phyloP scores from a whole-genome alignment of 805 yeast species.

The Saturnispora besseyi region DNA sequence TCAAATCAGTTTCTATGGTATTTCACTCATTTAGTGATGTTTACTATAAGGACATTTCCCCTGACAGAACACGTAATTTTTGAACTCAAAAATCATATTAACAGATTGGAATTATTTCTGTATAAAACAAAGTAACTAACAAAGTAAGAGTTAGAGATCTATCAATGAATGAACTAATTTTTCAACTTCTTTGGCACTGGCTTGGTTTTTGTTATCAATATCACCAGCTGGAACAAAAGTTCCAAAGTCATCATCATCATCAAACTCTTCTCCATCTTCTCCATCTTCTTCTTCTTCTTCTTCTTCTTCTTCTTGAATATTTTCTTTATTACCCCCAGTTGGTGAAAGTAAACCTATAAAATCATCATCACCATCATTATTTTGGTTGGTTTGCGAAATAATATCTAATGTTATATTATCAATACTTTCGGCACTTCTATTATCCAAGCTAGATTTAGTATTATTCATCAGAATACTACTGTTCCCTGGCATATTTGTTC shows the following conservation, averaged over 20 bases:
- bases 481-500: not conserved
- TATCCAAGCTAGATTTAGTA: conserved; percentile 4
- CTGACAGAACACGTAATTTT: too few relatives aligned
- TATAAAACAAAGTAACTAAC: not conserved
- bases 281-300: conserved; percentile 1
- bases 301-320: not conserved
- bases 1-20: too few relatives aligned
- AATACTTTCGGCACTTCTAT: conserved; percentile 12
- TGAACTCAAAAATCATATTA: too few relatives aligned
- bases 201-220: conserved; percentile 11
- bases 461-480: conserved; percentile 1
- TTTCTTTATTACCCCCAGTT: not conserved
- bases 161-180: conserved; percentile 1
- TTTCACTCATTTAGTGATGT: too few relatives aligned
- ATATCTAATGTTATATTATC: not conserved
- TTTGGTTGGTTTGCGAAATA: not conserved
- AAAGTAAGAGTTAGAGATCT: not conserved
- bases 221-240: conserved; percentile 25
- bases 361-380: conserved; percentile 8
- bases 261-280: conserved; percentile 14
- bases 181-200: not conserved
- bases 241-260: conserved; percentile 31
- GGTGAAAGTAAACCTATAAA: conserved; percentile 5
- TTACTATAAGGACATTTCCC: too few relatives aligned
- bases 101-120: too few relatives aligned